Conservation (phyloP, 1,284 basidiomycete genomes). For the Cryptococcus floricola region DNA sequence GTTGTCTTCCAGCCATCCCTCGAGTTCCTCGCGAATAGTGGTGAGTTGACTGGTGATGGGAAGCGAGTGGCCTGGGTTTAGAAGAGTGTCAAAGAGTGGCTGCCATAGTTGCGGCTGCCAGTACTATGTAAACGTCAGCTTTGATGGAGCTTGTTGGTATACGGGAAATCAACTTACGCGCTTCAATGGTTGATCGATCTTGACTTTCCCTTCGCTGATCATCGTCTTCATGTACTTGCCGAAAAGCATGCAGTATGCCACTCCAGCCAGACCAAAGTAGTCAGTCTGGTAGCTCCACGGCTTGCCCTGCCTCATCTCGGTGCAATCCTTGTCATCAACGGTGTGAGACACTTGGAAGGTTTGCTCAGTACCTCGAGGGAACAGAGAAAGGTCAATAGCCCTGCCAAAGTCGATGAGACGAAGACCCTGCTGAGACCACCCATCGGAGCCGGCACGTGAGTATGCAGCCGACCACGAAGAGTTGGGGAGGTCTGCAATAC, state of each 20-base stretch:
- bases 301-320: constrained; percentile 74
- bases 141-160: neutral
- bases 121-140: constrained; percentile 53
- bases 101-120: constrained; percentile 91
- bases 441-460: constrained; percentile 66
- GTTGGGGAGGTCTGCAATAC: constrained; percentile 76
- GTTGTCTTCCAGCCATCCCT: constrained; percentile 69
- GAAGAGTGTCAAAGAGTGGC: constrained; percentile 73
- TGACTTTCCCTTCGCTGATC: constrained; percentile 50
- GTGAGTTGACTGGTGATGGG: constrained; percentile 69
- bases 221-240: constrained; percentile 85
- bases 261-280: constrained; percentile 88
- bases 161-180: constrained; percentile 50
- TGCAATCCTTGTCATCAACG: constrained; percentile 80
- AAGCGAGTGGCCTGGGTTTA: constrained; percentile 71
- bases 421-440: constrained; percentile 85
- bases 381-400: constrained; percentile 78
- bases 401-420: constrained; percentile 96
- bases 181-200: constrained; percentile 74
- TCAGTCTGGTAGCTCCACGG: constrained; percentile 94
- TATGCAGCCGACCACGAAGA: constrained; percentile 72
- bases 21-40: constrained; percentile 71
- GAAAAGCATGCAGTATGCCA: constrained; percentile 92
- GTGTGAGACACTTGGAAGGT: constrained; percentile 84
- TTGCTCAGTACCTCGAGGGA: constrained; percentile 62